Percentiles rank a stretch among this genome's conserved stretches.
Conservation (phyloP, 2,329 filamentous ascomycete species). For the Cordyceps tenuipes region DNA sequence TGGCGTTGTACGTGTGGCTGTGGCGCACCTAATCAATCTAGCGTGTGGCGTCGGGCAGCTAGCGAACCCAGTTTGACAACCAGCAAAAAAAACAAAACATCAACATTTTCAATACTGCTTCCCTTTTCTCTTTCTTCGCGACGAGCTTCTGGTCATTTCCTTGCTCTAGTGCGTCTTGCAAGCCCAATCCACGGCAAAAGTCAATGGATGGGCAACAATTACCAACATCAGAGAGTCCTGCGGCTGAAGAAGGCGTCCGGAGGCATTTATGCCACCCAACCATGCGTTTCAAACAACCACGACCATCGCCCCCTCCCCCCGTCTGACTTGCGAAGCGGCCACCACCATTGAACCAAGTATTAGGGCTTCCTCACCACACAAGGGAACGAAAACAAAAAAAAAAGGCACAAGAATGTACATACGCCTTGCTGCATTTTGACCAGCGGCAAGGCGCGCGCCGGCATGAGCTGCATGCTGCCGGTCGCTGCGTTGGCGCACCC, state of each 20-base stretch:
- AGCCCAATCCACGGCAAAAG: neutral
- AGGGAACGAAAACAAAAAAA: neutral
- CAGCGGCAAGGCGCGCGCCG: constrained; percentile 5
- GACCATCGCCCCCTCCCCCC: neutral
- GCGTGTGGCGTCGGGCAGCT: neutral
- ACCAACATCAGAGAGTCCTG: neutral
- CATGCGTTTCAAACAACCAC: neutral
- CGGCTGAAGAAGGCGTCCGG: neutral
- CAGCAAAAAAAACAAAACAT: neutral
- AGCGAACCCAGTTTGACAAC: neutral
- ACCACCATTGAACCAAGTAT: neutral
- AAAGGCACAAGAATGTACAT: neutral
- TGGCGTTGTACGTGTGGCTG: neutral
- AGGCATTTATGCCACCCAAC: neutral
- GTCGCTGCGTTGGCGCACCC: neutral
- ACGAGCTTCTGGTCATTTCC: neutral
- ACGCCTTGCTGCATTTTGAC: neutral
- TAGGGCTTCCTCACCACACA: neutral
- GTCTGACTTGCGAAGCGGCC: neutral
- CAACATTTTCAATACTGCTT: neutral
- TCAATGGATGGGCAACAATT: neutral
- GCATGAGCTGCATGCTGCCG: constrained; percentile 9
- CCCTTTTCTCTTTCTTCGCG: neutral
- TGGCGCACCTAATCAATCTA: neutral
- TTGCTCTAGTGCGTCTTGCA: neutral